Evolutionary conservation across 768 basidiomycete genomes (phyloP).

Genomic region (Rhodosporidiobolus odoratus): DNA sequence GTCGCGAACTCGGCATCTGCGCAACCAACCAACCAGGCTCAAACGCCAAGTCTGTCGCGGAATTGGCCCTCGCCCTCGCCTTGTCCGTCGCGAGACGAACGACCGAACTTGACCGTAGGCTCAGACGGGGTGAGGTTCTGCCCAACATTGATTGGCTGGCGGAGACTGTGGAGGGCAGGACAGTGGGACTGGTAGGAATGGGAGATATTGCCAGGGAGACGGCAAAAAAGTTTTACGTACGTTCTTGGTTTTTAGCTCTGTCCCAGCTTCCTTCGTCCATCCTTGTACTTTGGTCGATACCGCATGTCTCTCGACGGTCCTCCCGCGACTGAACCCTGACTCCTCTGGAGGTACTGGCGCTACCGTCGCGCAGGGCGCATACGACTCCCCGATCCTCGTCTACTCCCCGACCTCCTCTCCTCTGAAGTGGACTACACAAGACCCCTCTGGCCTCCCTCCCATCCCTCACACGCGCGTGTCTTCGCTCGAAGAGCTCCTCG

Average conservation of each 20-base stretch:
- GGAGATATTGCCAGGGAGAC: conserved; percentile 56
- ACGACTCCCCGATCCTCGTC: conserved; percentile 57
- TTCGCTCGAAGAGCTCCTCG: conserved; percentile 57
- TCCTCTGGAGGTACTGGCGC: too few relatives aligned
- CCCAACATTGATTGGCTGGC: conserved; percentile 8
- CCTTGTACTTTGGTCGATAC: neutral
- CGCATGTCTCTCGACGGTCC: neutral
- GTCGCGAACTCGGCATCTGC: neutral
- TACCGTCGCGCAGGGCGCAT: conserved; percentile 53
- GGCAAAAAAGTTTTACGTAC: conserved; percentile 50
- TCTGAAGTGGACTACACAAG: conserved; percentile 55
- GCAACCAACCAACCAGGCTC: conserved; percentile 32
- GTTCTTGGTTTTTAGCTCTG: neutral
- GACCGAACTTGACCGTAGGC: conserved; percentile 10
- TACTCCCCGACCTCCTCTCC: conserved; percentile 62
- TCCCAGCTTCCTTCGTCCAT: neutral
- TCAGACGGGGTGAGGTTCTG: conserved; percentile 4
- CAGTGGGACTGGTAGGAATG: conserved; percentile 59
- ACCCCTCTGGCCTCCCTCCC: conserved; percentile 52
- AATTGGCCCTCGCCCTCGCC: conserved; percentile 5
- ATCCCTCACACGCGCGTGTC: conserved; percentile 27
- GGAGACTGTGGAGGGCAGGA: conserved; percentile 48
- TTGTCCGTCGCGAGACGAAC: conserved; percentile 1
- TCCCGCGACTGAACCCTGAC: neutral
- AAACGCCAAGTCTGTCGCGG: conserved; percentile 24